A percentile compares a stretch with the other conserved stretches of the same genome.
phyloP scores from a whole-genome alignment of 331 rosid species.

The Phaseolus coccineus region DNA sequence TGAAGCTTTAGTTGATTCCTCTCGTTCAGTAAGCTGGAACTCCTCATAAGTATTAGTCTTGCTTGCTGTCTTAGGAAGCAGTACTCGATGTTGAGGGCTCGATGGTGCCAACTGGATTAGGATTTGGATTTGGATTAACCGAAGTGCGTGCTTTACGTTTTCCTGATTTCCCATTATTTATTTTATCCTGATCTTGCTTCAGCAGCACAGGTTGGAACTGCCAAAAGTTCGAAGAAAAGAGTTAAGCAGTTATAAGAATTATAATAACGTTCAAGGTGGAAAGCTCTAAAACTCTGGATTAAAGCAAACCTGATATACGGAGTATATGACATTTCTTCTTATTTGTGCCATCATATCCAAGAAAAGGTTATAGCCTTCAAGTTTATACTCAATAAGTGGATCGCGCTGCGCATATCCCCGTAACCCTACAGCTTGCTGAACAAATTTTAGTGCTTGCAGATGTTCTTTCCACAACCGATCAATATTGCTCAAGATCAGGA shows the following conservation, averaged over 20 bases:
- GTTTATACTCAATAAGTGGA: slow-evolving; percentile 96
- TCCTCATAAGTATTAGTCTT: neutral
- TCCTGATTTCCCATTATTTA: slow-evolving; percentile 53
- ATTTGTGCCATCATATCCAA: slow-evolving; percentile 99
- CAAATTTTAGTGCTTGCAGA: slow-evolving; percentile 89
- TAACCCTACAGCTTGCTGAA: slow-evolving; percentile 94
- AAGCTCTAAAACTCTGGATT: slow-evolving; percentile 15
- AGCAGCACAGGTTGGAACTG: slow-evolving; percentile 93
- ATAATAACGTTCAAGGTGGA: slow-evolving; percentile 1
- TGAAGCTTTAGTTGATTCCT: slow-evolving; percentile 13
- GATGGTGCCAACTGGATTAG: slow-evolving; percentile 60
- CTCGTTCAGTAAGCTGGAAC: neutral
- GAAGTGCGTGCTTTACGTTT: slow-evolving; percentile 52
- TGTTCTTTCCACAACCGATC: slow-evolving; percentile 98
- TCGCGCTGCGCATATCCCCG: slow-evolving; percentile 96
- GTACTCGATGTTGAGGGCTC: slow-evolving; percentile 71
- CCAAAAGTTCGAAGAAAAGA: slow-evolving; percentile 18
- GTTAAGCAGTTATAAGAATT: neutral
- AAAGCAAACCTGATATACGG: slow-evolving; percentile 85
- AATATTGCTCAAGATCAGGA: slow-evolving; percentile 84
- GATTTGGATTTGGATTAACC: slow-evolving; percentile 49
- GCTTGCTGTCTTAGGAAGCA: slow-evolving; percentile 45
- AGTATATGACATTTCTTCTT: slow-evolving; percentile 94
- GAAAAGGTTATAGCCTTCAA: slow-evolving; percentile 98
- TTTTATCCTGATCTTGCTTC: slow-evolving; percentile 68